Evolutionary conservation across 139 green algal genomes (phyloP).

Genomic region (Chlamydomonas applanata): DNA sequence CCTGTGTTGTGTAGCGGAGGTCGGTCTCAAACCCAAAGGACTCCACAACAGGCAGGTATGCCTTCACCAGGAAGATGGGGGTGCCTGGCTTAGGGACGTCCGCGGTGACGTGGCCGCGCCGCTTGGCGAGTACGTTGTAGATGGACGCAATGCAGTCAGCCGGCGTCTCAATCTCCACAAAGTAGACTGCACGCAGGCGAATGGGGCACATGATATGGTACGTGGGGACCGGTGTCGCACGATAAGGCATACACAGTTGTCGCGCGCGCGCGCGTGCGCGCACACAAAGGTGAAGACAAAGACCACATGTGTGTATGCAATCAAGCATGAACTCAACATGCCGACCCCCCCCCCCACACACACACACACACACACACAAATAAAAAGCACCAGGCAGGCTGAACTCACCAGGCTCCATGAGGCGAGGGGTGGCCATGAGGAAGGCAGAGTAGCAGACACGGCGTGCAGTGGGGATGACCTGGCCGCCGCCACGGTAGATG

Average conservation of each 20-base stretch:
- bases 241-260: too few relatives aligned
- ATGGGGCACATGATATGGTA: too few relatives aligned
- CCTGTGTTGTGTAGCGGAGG: constrained; percentile 94
- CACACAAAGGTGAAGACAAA: too few relatives aligned
- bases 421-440: constrained; percentile 93
- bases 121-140: constrained; percentile 95
- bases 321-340: too few relatives aligned
- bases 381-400: too few relatives aligned
- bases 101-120: constrained; percentile 90
- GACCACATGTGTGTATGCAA: too few relatives aligned
- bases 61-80: constrained; percentile 88
- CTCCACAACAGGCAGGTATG: constrained; percentile 94
- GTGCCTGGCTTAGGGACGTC: constrained; percentile 83
- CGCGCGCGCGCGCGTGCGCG: too few relatives aligned
- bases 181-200: constrained; percentile 35
- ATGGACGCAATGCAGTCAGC: constrained; percentile 95
- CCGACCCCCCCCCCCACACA: not conserved
- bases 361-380: not conserved
- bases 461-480: constrained; percentile 90
- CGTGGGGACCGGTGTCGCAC: too few relatives aligned
- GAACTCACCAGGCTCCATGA: constrained; percentile 88
- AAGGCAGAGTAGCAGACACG: constrained; percentile 93
- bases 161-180: constrained; percentile 65
- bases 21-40: constrained; percentile 99
- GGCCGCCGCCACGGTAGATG: constrained; percentile 85